Percentiles rank a stretch among this genome's conserved stretches.
These are phyloP conservation scores for Gossypium lobatum DNA, from an alignment of 441 rosid genomes.

Conservation along the genomic window DNA sequence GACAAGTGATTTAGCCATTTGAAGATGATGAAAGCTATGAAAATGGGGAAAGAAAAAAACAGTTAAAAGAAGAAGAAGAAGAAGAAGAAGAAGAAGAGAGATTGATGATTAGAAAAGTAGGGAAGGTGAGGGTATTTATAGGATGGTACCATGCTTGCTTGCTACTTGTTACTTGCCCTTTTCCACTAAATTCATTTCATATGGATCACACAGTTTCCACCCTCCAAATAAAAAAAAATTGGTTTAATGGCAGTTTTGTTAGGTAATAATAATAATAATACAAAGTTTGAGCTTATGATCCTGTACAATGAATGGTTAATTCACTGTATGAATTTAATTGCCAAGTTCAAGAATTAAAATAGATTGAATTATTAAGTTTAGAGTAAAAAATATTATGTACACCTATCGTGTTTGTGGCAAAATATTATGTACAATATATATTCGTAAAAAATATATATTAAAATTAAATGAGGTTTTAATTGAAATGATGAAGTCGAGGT, in stretches of 20 bases:
- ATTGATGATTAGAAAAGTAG: background rate
- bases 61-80: no score
- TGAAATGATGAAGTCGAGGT: no score
- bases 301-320: no score
- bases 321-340: no score
- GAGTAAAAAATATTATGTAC: no score
- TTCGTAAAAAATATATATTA: no score
- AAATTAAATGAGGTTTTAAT: no score
- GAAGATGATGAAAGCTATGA: background rate
- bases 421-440: no score
- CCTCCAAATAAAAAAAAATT: background rate
- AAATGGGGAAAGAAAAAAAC: background rate
- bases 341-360: no score
- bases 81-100: background rate
- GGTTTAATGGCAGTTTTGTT: background rate
- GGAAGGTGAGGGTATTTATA: slow-evolving; percentile 7
- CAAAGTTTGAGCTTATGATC: no score
- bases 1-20: slow-evolving; percentile 8
- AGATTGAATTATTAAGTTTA: no score
- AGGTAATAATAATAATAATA: background rate
- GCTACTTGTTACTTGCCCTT: background rate
- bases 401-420: no score
- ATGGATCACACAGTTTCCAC: slow-evolving; percentile 4
- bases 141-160: background rate
- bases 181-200: background rate